A percentile compares a stretch with the other conserved stretches of the same genome.
Conservation (phyloP, 2,329 filamentous ascomycete species). For the Coniochaeta hoffmannii region DNA sequence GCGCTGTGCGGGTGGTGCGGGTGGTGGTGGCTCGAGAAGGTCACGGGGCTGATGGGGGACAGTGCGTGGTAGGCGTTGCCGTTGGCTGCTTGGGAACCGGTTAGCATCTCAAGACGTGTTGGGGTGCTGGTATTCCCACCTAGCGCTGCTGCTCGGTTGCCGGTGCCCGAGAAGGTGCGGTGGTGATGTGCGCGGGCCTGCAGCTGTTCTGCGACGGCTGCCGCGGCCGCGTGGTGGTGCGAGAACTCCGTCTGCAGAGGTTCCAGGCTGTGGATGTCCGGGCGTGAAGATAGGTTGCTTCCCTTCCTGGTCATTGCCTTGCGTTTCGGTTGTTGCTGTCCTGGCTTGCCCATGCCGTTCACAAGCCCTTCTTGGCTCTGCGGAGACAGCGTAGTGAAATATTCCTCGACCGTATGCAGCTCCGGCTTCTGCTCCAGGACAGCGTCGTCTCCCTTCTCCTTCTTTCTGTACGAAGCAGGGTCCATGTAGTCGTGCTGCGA, state of each 20-base stretch:
- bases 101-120: slow-evolving; percentile 31
- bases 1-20: slow-evolving; percentile 15
- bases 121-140: slow-evolving; percentile 33
- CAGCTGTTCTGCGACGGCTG: slow-evolving; percentile 25
- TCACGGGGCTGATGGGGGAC: slow-evolving; percentile 45
- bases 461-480: slow-evolving; percentile 57
- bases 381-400: slow-evolving; percentile 73
- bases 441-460: slow-evolving; percentile 76
- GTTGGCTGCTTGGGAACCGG: slow-evolving; percentile 32
- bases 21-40: slow-evolving; percentile 30
- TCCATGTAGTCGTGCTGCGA: slow-evolving; percentile 78
- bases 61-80: slow-evolving; percentile 36
- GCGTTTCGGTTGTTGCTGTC: slow-evolving; percentile 24
- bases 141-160: slow-evolving; percentile 18
- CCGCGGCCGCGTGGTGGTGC: slow-evolving; percentile 22
- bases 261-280: slow-evolving; percentile 28
- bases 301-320: slow-evolving; percentile 31
- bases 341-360: slow-evolving; percentile 13
- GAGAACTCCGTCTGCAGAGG: slow-evolving; percentile 28
- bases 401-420: slow-evolving; percentile 90
- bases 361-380: slow-evolving; percentile 35
- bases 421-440: slow-evolving; percentile 84
- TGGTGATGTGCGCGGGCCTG: slow-evolving; percentile 31
- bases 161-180: slow-evolving; percentile 31
- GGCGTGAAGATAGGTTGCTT: slow-evolving; percentile 21